Evolutionary conservation across 2,329 filamentous ascomycete genomes (phyloP).

Genomic region (Colletotrichum magnum): DNA sequence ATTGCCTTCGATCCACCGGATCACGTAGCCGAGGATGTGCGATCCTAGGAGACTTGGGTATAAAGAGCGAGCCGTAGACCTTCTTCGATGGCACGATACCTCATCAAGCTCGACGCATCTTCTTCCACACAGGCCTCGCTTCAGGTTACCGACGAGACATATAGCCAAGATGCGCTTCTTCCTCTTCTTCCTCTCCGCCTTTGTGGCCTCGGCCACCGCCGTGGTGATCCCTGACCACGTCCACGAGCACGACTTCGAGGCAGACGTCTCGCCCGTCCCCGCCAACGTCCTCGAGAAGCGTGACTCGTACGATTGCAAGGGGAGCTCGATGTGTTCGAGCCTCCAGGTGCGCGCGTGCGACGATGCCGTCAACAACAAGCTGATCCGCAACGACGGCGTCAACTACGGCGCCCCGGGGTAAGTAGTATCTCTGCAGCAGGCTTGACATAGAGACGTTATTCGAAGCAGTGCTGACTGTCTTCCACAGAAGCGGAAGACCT

Average conservation of each 20-base stretch:
- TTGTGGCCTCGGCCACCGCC: not conserved
- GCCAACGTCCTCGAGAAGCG: slow-evolving; percentile 18
- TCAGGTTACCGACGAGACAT: no score
- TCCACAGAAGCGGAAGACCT: slow-evolving; percentile 7
- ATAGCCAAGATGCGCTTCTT: slow-evolving; percentile 56
- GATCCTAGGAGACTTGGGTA: no score
- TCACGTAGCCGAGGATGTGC: no score
- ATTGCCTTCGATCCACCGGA: no score
- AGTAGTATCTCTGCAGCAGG: not conserved
- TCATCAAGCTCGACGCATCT: no score
- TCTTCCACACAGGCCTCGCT: no score
- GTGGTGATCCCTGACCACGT: slow-evolving; percentile 16
- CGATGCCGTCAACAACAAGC: slow-evolving; percentile 27
- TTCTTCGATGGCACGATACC: no score
- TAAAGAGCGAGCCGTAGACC: no score
- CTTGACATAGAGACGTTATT: not conserved
- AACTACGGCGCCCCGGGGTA: slow-evolving; percentile 27
- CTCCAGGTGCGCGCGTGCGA: slow-evolving; percentile 15
- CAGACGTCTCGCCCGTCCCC: slow-evolving; percentile 11
- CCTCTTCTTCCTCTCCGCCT: slow-evolving; percentile 52
- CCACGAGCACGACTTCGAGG: not conserved
- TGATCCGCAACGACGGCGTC: slow-evolving; percentile 24
- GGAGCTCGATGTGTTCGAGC: slow-evolving; percentile 19
- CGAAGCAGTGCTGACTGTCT: not conserved
- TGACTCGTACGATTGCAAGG: slow-evolving; percentile 30